These are phyloP conservation scores for Groenewaldozyma auringiensis DNA, from an alignment of 1,139 yeast species.

Conservation along the genomic window DNA sequence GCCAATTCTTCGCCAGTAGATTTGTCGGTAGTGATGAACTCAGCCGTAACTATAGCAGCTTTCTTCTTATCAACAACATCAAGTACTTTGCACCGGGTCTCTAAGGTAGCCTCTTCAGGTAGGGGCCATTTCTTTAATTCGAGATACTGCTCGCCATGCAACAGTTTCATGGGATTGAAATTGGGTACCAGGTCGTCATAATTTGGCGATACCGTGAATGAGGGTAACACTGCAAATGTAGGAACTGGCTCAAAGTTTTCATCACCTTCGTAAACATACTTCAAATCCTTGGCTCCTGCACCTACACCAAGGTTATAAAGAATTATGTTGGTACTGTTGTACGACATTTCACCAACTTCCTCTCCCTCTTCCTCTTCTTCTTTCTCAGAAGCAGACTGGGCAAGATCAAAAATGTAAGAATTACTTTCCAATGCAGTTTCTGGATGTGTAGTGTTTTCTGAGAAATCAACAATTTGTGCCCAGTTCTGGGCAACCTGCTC, in stretches of 20 bases:
- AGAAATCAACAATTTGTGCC: slow-evolving; percentile 58
- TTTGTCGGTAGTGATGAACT: slow-evolving; percentile 62
- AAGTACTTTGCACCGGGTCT: slow-evolving; percentile 58
- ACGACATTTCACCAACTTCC: slow-evolving; percentile 32
- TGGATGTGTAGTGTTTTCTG: slow-evolving; percentile 51
- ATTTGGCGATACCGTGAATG: slow-evolving; percentile 46
- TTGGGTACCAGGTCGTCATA: slow-evolving; percentile 58
- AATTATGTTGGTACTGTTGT: slow-evolving; percentile 64
- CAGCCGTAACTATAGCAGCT: slow-evolving; percentile 75
- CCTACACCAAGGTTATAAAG: slow-evolving; percentile 88
- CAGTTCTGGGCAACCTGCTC: slow-evolving; percentile 69
- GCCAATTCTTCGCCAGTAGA: slow-evolving; percentile 64
- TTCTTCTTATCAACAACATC: slow-evolving; percentile 81
- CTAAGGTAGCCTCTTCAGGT: slow-evolving; percentile 54
- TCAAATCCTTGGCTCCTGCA: slow-evolving; percentile 67
- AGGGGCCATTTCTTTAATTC: slow-evolving; percentile 73
- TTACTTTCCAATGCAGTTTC: slow-evolving; percentile 67
- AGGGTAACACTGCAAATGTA: slow-evolving; percentile 84
- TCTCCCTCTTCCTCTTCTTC: slow-evolving; percentile 38
- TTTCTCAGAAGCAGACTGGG: slow-evolving; percentile 37
- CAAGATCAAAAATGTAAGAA: slow-evolving; percentile 33
- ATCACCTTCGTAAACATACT: slow-evolving; percentile 73
- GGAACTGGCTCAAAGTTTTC: slow-evolving; percentile 84
- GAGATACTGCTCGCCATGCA: slow-evolving; percentile 94
- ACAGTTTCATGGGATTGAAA: slow-evolving; percentile 75